Evolutionary conservation across 495 filamentous ascomycete genomes (phyloP).

Genomic region (Astrothelium macrocarpum): DNA sequence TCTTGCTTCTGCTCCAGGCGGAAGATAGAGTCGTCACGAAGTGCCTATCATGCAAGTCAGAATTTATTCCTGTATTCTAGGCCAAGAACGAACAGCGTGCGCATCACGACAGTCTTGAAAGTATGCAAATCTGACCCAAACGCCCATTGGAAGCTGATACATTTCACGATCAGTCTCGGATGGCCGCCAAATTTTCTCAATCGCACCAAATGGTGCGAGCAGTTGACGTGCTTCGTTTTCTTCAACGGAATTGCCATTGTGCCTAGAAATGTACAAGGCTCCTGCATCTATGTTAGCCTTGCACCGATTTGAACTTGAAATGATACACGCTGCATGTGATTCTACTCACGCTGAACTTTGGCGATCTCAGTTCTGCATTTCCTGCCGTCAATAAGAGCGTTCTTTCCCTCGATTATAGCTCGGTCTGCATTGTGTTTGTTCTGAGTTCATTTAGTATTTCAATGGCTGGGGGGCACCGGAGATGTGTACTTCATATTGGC

Average conservation of each 20-base stretch:
- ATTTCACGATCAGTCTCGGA: constrained; percentile 29
- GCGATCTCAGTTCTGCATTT: constrained; percentile 51
- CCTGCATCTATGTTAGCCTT: constrained; percentile 29
- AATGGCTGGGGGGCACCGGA: constrained; percentile 23
- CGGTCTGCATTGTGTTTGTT: constrained; percentile 37
- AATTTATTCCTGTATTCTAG: background rate
- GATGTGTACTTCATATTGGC: constrained; percentile 45
- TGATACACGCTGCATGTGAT: background rate
- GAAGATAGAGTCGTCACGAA: constrained; percentile 9
- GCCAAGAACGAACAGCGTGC: constrained; percentile 20
- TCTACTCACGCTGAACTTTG: constrained; percentile 41
- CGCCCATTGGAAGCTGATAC: constrained; percentile 36
- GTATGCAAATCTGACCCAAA: constrained; percentile 42
- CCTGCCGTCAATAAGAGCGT: constrained; percentile 44
- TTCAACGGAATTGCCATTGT: constrained; percentile 32
- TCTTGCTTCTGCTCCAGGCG: constrained; percentile 8
- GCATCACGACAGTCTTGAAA: constrained; percentile 35
- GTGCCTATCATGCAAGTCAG: background rate
- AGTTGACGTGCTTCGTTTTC: constrained; percentile 36
- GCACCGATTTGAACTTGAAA: background rate
- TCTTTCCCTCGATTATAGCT: constrained; percentile 40
- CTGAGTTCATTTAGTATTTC: constrained; percentile 25
- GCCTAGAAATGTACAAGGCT: constrained; percentile 40
- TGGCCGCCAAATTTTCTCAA: constrained; percentile 28
- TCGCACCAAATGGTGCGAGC: constrained; percentile 34